Evolutionary conservation across 768 basidiomycete species (phyloP).

Genomic region (Calvatia gigantea): DNA sequence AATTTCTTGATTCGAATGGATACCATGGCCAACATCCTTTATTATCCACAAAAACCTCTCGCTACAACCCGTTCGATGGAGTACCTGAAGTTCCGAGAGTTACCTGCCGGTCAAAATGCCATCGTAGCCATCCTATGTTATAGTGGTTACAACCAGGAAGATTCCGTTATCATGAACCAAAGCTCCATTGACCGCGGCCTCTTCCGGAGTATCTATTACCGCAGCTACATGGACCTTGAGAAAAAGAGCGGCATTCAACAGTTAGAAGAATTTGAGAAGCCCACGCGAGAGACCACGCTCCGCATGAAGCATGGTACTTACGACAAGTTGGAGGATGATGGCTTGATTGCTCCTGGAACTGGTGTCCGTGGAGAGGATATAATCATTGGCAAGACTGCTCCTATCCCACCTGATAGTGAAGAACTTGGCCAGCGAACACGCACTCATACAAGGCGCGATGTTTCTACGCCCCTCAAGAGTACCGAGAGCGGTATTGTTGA

Average conservation of each 20-base stretch:
- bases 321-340: constrained; percentile 96
- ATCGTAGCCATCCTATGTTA: constrained; percentile 98
- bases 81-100: constrained; percentile 96
- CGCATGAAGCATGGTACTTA: constrained; percentile 98
- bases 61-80: constrained; percentile 99
- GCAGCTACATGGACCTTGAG: constrained; percentile 98
- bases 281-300: constrained; percentile 86
- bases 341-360: constrained; percentile 92
- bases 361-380: constrained; percentile 97
- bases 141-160: constrained; percentile 99
- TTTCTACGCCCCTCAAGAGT: constrained; percentile 95
- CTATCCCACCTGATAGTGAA: constrained; percentile 93
- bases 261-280: constrained; percentile 96
- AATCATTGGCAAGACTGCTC: constrained; percentile 98
- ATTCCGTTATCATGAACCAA: constrained; percentile 99
- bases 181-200: constrained; percentile 96
- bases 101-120: constrained; percentile 98
- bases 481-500: constrained; percentile 98
- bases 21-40: constrained; percentile 99
- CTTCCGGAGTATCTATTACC: constrained; percentile 98
- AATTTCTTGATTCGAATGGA: constrained; percentile 99
- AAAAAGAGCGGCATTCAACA: constrained; percentile 92
- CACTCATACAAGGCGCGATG: constrained; percentile 89
- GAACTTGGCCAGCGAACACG: constrained; percentile 96
- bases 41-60: constrained; percentile 98